Base-by-base conservation (phyloP, 805 yeast species). In the Nadsonia fulvescens region DNA sequence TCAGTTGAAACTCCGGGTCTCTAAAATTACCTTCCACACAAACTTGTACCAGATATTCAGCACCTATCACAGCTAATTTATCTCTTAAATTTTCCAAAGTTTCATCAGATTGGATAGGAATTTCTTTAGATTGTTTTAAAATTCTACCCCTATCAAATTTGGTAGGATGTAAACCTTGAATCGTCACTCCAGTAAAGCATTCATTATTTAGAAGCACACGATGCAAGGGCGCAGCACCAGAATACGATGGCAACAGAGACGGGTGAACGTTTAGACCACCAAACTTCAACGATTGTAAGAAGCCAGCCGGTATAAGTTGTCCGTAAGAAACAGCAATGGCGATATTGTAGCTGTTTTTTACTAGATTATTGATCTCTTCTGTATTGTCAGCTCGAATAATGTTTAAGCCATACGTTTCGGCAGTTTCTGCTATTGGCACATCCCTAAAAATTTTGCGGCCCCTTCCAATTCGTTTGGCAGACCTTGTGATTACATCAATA, bases 271-370 rank as follows among this genome's bases (percentile, higher is more conserved):
- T 89, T 14, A 89, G 43, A 0, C 95, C 91, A 4, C 83, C 81
- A 40, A 47, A 66, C 8, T 47, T 45, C 12, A 70, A 50, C 1
- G 45, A 25, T 0, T 41, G 25, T 2, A 89, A 47, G 35, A 81
- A 66, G 2, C 45, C 31, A 0, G 49, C 51, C 0, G 96, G 95
- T 4, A 89, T 81, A 23, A 86, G 53, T 26, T 59, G 58, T 0
- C 96, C 98, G 46, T 70, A 89, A 0, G 95, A 81, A 1, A 82
- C 95, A 0, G 96, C 95, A n/a, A 89, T 58, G 1, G 82, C 73
- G 36, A 82, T 43, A 34, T 75, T 65, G 44, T 62, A 72, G 2
- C 45, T 29, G 2, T 44, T 31, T 0, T 32, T 24, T 1, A 36
- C 32, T 15, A 52, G 24, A 4, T 15, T 27, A 12, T 25, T 24